Evolutionary conservation across 2,329 filamentous ascomycete genomes (phyloP), one percentile per base, ranked within the genome.

Genomic region (Neocucurbitaria cava): DNA sequence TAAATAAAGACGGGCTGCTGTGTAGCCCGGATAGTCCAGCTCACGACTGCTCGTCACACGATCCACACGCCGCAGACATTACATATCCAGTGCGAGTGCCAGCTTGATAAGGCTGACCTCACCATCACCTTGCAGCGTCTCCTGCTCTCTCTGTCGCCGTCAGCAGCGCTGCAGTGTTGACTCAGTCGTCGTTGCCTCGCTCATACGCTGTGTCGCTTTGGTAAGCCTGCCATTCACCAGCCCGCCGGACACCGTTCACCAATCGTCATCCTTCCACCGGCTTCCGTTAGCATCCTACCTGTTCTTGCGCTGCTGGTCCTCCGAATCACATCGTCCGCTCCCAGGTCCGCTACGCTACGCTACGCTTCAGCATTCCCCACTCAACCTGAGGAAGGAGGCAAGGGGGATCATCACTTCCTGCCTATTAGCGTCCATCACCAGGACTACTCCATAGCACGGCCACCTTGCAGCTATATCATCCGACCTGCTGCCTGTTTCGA

Each of bases 81-180:
- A 52, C 50, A 55, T 5, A 26, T 9, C 2, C 9, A 9, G 15
- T 35, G 17, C 31, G 31, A 33, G 31, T 39, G 30, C 46, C 44
- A 52, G 53, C 49, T 59, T 58, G 46, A 61, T 65, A 69, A 69
- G 61, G 58, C 66, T 68, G 66, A 68, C 62, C 59, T 63, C 51
- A 65, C 57, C 59, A 59, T 47, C 45, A 44, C 39, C 40, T 48
- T 57, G 58, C 58, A 54, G 42, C 55, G 21, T 26, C 41, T 48
- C 46, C 38, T 39, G n/a, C 41, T 51, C 49, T 31, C 31, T 20
- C 40, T 36, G 21, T 52, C 36, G 21, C 38, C 40, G 52, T 56
- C 49, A 53, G 50, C 48, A 55, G 28, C 31, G 35, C 18, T 46
- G 15, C 50, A 45, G 38, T 39, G 18, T 52, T 35, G 49, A 52